Evolutionary conservation across 2,329 filamentous ascomycete genomes (phyloP).

Genomic region (Penicillium janthinellum): DNA sequence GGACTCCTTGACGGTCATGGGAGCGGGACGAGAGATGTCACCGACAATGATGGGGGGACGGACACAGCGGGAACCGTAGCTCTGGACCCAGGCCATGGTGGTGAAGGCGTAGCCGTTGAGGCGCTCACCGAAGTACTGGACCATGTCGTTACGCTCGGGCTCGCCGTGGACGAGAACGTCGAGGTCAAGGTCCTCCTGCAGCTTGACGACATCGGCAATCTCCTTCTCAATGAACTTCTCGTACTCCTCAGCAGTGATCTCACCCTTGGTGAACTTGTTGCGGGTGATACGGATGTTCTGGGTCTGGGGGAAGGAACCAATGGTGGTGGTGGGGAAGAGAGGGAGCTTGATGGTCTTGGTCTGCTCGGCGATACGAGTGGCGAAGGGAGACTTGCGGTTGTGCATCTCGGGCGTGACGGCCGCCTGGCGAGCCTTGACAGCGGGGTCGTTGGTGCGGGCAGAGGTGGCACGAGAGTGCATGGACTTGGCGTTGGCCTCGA

Average conservation of each 20-base stretch:
- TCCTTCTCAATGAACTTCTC: slow-evolving; percentile 99
- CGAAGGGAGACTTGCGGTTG: slow-evolving; percentile 90
- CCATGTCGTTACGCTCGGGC: slow-evolving; percentile 99
- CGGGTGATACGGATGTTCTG: slow-evolving; percentile 96
- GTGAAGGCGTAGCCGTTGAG: slow-evolving; percentile 98
- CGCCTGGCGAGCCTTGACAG: slow-evolving; percentile 94
- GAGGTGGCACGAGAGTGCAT: slow-evolving; percentile 88
- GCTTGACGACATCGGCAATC: slow-evolving; percentile 90
- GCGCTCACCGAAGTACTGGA: slow-evolving; percentile 99
- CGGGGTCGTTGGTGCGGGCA: slow-evolving; percentile 92
- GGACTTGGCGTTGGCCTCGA: slow-evolving; percentile 96
- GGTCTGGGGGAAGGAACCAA: slow-evolving; percentile 99
- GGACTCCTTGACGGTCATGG: slow-evolving; percentile 99
- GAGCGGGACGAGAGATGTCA: slow-evolving; percentile 92
- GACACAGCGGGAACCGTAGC: slow-evolving; percentile 96
- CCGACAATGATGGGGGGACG: slow-evolving; percentile 97
- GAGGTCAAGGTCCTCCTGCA: slow-evolving; percentile 96
- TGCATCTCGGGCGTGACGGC: slow-evolving; percentile 83
- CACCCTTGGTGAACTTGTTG: slow-evolving; percentile 98
- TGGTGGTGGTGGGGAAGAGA: slow-evolving; percentile 98
- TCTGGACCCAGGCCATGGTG: slow-evolving; percentile 92
- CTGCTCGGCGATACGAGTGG: slow-evolving; percentile 80
- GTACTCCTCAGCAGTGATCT: slow-evolving; percentile 89
- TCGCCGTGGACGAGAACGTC: slow-evolving; percentile 98
- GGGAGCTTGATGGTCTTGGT: slow-evolving; percentile 91